Conservation (phyloP, 176 grass and related monocot species). For the Avena sativa region DNA sequence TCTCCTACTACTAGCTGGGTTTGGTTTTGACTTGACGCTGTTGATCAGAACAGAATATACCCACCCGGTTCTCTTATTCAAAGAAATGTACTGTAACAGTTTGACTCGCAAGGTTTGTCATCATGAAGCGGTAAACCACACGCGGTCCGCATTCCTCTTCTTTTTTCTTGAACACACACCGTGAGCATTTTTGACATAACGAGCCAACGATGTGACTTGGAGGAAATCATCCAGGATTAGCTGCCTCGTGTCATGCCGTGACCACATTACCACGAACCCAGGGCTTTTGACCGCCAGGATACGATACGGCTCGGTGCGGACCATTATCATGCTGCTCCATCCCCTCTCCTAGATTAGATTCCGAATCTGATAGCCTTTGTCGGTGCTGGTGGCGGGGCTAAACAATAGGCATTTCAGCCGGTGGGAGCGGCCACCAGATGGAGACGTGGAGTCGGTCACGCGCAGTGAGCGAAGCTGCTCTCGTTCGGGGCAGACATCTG, state of each 20-base stretch:
- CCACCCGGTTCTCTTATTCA: neutral
- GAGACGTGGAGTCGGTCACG: neutral
- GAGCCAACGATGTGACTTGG: neutral
- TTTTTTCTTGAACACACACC: no score
- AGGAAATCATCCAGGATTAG: neutral
- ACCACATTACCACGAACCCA: conserved; percentile 4
- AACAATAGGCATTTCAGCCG: neutral
- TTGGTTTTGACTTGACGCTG: neutral
- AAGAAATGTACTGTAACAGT: neutral
- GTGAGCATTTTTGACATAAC: neutral
- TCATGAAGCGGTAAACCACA: neutral
- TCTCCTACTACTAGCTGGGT: no score
- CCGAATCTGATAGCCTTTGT: neutral
- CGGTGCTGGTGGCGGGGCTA: neutral
- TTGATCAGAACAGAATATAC: neutral
- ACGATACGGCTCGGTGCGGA: neutral
- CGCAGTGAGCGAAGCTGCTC: conserved; percentile 32
- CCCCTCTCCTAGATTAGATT: neutral
- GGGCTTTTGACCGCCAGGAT: neutral
- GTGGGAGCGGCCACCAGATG: neutral
- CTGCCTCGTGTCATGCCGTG: neutral
- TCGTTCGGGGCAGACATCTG: neutral
- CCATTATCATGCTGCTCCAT: neutral
- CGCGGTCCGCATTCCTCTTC: neutral
- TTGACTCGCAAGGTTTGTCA: neutral